Conservation (phyloP, 2,329 filamentous ascomycete species). For the Fusarium sp. region DNA sequence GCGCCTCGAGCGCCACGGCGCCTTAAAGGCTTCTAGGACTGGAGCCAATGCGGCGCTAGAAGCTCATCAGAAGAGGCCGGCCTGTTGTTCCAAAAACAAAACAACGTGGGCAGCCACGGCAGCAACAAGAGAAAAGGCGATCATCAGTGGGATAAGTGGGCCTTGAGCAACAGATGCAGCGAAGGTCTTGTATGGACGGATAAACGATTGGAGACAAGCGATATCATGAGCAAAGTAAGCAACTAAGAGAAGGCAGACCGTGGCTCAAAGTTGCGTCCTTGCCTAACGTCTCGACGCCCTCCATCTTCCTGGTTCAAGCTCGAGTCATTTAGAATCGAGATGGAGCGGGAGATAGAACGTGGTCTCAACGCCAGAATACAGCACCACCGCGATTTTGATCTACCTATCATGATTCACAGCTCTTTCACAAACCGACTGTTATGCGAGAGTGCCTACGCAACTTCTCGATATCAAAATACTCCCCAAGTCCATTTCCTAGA, state of each 20-base stretch:
- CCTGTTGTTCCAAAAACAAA: conserved; percentile 17
- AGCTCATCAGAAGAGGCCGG: conserved; percentile 20
- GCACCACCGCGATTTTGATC: neutral
- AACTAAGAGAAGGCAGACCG: neutral
- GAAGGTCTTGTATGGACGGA: conserved; percentile 3
- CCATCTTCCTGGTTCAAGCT: conserved; percentile 6
- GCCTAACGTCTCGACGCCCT: neutral
- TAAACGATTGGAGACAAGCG: neutral
- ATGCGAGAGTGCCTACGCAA: neutral
- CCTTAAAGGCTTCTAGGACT: neutral
- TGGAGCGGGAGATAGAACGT: conserved; percentile 5
- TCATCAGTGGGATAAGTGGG: conserved; percentile 17
- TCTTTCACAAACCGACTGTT: neutral
- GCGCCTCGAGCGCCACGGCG: neutral
- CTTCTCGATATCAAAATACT: neutral
- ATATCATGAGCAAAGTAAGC: conserved; percentile 5
- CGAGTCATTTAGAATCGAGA: conserved; percentile 34
- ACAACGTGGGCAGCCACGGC: conserved; percentile 23
- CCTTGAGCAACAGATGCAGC: neutral
- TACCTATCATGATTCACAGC: neutral
- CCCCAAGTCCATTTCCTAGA: neutral
- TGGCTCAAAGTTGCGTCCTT: conserved; percentile 14
- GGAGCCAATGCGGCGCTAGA: conserved; percentile 28
- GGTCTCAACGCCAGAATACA: neutral
- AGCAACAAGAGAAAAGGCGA: conserved; percentile 14